A percentile compares a stretch with the other conserved stretches of the same genome.
Evolutionary conservation across 371 early-diverging fungal species (phyloP).

Genomic region (Mucor lusitanicus): DNA sequence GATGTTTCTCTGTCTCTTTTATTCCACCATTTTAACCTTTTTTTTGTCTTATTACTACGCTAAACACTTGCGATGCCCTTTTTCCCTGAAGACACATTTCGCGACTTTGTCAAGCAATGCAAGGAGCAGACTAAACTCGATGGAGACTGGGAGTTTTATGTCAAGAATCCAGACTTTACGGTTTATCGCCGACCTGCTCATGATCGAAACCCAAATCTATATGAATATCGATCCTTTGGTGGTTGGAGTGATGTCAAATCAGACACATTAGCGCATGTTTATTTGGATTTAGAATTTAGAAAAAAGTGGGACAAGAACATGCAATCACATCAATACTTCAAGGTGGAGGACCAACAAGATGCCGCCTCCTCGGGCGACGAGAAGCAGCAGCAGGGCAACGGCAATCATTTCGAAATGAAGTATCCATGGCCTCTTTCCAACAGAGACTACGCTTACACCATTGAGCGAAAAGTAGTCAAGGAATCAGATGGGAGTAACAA

Average conservation of each 20-base stretch:
- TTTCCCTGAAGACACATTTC: slow-evolving; percentile 12
- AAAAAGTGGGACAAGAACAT: slow-evolving; percentile 53
- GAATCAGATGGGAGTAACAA: slow-evolving; percentile 16
- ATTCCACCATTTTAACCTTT: no score
- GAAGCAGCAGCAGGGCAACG: background rate
- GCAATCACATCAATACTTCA: slow-evolving; percentile 33
- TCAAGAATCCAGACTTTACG: slow-evolving; percentile 23
- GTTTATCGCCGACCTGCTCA: slow-evolving; percentile 29
- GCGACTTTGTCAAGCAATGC: slow-evolving; percentile 11
- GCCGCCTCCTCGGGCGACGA: background rate
- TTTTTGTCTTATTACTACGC: background rate
- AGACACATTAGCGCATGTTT: slow-evolving; percentile 30
- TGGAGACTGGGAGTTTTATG: slow-evolving; percentile 30
- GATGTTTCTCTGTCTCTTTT: background rate
- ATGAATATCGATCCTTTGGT: slow-evolving; percentile 29
- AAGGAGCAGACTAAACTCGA: slow-evolving; percentile 1
- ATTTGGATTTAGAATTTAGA: slow-evolving; percentile 46
- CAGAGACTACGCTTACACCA: slow-evolving; percentile 51
- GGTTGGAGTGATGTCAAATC: slow-evolving; percentile 30
- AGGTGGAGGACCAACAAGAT: slow-evolving; percentile 3
- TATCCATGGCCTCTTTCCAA: slow-evolving; percentile 56
- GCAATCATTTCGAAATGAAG: slow-evolving; percentile 24
- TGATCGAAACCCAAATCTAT: slow-evolving; percentile 24
- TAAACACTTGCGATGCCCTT: slow-evolving; percentile 10
- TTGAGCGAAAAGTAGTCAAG: slow-evolving; percentile 23